Percentiles rank a stretch among this genome's conserved stretches.
Evolutionary conservation across 108 stramenopile species (phyloP).

Genomic region (Discostella stelligeroides): DNA sequence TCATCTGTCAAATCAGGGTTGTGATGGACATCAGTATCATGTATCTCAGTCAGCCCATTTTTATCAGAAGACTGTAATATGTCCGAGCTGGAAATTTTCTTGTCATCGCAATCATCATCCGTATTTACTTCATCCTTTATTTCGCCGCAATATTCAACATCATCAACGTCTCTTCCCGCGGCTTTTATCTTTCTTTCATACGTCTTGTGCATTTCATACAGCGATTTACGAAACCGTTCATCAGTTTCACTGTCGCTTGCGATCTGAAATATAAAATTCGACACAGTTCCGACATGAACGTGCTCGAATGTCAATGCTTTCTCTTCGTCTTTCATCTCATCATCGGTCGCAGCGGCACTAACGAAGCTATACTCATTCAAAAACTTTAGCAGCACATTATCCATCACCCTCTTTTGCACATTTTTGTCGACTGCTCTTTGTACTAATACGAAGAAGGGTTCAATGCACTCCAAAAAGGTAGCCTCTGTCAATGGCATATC

Average conservation of each 20-base stretch:
- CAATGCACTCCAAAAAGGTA: constrained; percentile 81
- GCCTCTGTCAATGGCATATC: constrained; percentile 77
- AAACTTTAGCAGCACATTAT: constrained; percentile 81
- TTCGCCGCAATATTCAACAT: constrained; percentile 36
- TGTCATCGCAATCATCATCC: constrained; percentile 12
- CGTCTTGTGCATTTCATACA: constrained; percentile 87
- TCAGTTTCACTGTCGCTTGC: constrained; percentile 77
- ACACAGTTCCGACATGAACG: constrained; percentile 86
- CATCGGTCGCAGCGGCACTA: constrained; percentile 26
- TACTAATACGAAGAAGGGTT: constrained; percentile 82
- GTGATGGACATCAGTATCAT: constrained; percentile 18
- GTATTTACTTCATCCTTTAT: constrained; percentile 47
- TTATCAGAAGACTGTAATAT: neutral
- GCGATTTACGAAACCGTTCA: constrained; percentile 65
- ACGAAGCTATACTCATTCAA: constrained; percentile 78
- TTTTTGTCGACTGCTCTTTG: constrained; percentile 71
- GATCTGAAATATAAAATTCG: constrained; percentile 81
- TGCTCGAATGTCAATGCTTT: constrained; percentile 57
- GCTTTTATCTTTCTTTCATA: constrained; percentile 75
- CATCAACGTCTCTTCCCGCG: constrained; percentile 73
- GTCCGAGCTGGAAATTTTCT: constrained; percentile 9
- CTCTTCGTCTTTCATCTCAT: constrained; percentile 43
- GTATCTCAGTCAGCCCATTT: constrained; percentile 15
- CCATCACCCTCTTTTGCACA: constrained; percentile 76
- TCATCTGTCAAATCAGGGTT: constrained; percentile 22